Base-by-base conservation (phyloP, 345 rosid genomes). In the Salix purpurea region DNA sequence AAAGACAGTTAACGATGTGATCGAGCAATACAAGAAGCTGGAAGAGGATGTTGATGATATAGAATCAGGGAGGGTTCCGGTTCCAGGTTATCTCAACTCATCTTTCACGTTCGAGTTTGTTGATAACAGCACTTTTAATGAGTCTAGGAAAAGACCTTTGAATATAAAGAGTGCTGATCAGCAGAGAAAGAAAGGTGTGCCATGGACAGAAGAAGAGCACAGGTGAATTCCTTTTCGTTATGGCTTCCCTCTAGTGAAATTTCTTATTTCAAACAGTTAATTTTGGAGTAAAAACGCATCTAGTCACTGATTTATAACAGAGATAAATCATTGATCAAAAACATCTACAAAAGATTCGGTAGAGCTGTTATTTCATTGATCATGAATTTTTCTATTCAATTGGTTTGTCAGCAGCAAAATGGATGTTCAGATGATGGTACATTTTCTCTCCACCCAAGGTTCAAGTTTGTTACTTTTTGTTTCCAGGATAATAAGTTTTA, bases 151-250 rank as follows among this genome's bases (percentile, higher is more conserved):
- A 82, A 86, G 87, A 70, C 56, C 91, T 74, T 69, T 50, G 15
- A 86, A 83, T 44, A 71, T 77, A 15, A 87, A 83, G 79, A 82
- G 75, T 58, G 61, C 71, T 80, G 97, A 96, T 75, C 96, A 93
- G 14, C 97, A 91, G 71, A 88, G 97, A 75, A 93, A 90, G 86
- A 96, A 91, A 76, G 99, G 98, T 3, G 91, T 92, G n/a, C 98
- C 97, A 5, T 96, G 99, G 99, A 96, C 99, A 19, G 92, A 96
- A 80, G 98, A 92, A 48, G 99, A 96, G 67, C 99, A 96, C 89
- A 91, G 97, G 99, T 93, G 46, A 69, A 19, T 81, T 37, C 60
- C 66, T 71, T 70, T 58, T 32, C 44, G 28, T 73, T 60, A 8
- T 28, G 60, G 21, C 26, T 69, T 34, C 32, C 21, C 64, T 58